phyloP scores from a whole-genome alignment of 164 flowering plant genomes.

The Aristolochia fimbriata region DNA sequence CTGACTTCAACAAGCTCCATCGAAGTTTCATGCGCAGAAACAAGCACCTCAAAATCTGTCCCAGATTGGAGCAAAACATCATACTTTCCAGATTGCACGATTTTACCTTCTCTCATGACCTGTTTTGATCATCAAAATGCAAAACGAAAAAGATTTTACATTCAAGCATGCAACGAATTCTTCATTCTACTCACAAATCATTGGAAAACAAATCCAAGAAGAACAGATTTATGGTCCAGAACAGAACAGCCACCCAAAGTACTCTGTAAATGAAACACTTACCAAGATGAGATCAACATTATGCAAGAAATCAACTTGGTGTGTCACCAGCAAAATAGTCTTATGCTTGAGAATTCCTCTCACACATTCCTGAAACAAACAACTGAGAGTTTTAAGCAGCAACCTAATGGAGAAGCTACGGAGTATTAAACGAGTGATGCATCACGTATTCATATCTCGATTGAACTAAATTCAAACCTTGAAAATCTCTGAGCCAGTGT shows the following conservation, averaged over 20 bases:
- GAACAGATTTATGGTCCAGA: background rate
- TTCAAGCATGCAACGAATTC: background rate
- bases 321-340: slow-evolving; percentile 87
- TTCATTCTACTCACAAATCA: background rate
- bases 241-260: background rate
- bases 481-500: slow-evolving; percentile 91
- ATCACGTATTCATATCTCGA: too few relatives aligned
- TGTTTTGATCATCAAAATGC: slow-evolving; percentile 15
- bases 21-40: slow-evolving; percentile 80
- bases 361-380: slow-evolving; percentile 69
- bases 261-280: slow-evolving; percentile 11
- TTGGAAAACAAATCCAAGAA: background rate
- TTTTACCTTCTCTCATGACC: slow-evolving; percentile 95
- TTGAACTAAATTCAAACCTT: slow-evolving; percentile 41
- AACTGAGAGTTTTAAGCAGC: background rate
- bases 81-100: slow-evolving; percentile 90
- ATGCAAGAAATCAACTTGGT: slow-evolving; percentile 93
- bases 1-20: slow-evolving; percentile 80
- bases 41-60: slow-evolving; percentile 64
- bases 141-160: background rate
- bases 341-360: slow-evolving; percentile 69
- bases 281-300: slow-evolving; percentile 83
- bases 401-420: too few relatives aligned
- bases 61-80: slow-evolving; percentile 50
- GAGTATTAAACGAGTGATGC: too few relatives aligned